These are phyloP conservation scores for Penicillium concentricum DNA, from an alignment of 2,329 filamentous ascomycete species.

Conservation along the genomic window DNA sequence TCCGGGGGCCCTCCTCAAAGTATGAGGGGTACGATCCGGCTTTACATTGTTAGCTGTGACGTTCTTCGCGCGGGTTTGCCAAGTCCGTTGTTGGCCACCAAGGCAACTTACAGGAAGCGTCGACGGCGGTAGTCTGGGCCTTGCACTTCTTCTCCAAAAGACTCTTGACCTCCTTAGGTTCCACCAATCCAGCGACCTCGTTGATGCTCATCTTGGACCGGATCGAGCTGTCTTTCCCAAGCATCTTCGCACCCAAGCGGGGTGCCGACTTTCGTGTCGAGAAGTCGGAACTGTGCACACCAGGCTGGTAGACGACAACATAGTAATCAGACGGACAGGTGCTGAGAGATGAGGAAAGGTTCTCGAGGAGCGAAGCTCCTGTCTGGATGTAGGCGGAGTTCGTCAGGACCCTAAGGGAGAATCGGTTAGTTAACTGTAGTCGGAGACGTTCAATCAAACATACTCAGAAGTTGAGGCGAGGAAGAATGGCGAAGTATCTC, in stretches of 20 bases:
- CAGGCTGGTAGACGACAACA: constrained; percentile 74
- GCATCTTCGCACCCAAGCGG: constrained; percentile 54
- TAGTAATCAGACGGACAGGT: constrained; percentile 74
- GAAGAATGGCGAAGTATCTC: constrained; percentile 84
- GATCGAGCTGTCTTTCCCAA: constrained; percentile 50
- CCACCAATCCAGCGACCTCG: constrained; percentile 54
- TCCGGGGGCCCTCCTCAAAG: constrained; percentile 39
- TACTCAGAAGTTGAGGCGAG: constrained; percentile 83
- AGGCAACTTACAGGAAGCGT: constrained; percentile 41
- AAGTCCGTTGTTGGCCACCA: constrained; percentile 3
- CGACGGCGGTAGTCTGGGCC: constrained; percentile 43
- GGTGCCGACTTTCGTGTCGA: constrained; percentile 51
- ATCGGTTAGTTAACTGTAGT: constrained; percentile 27
- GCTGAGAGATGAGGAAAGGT: constrained; percentile 52
- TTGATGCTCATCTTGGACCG: constrained; percentile 54
- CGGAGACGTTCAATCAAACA: constrained; percentile 30
- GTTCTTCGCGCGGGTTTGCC: not conserved
- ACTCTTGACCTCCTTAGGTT: constrained; percentile 43
- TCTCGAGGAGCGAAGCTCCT: constrained; percentile 43
- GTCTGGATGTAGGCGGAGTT: constrained; percentile 45
- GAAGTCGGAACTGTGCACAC: constrained; percentile 70
- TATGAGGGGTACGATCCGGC: constrained; percentile 41
- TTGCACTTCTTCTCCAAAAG: constrained; percentile 51
- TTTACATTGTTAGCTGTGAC: constrained; percentile 25
- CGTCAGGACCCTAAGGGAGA: constrained; percentile 36